Base-by-base conservation (phyloP, 345 rosid genomes). In the Reutealis trisperma region DNA sequence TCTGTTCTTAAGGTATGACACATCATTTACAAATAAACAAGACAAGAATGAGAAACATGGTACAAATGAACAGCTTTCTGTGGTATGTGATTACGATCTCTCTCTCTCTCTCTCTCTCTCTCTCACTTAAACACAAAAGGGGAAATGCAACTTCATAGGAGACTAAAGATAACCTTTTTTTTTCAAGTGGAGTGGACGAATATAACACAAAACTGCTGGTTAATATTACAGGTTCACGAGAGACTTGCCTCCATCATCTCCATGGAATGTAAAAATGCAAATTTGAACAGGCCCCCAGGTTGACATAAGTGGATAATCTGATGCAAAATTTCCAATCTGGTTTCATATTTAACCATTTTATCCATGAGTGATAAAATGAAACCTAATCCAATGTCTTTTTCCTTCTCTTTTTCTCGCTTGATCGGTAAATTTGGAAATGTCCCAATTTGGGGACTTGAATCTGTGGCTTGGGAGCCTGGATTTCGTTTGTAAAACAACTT, bases 161-260 rank as follows among this genome's bases (percentile, higher is more conserved):
- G 60, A 47, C 19, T 24, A 14, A 14, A 34, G 37, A 4, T 34
- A 15, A 0, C 18, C 1, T 69, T 8, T 67, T 6, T 2, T 13
- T 24, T n/a, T n/a, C n/a, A n/a, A n/a, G n/a, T n/a, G n/a, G 21
- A 69, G 32, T 22, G 10, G 19, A 42, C 24, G 44, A 4, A 4
- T 15, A 49, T 54, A 1, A 51, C 52, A 6, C 25, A 52, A 13
- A 47, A 30, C 15, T 65, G 22, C 0, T 41, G 45, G 41, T 34
- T 67, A 12, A 41, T 73, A 5, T 51, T 49, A 25, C 93, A 93
- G 99, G 98, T 95, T 30, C 78, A 90, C 59, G 89, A 85, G 72
- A 87, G 99, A 87, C 94, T 95, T 76, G 87, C 91, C 81, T 87
- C 88, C 69, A 87, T 95, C 45, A 87, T 93, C 83, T 86, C 90